A percentile compares a stretch with the other conserved stretches of the same genome.
phyloP scores from a whole-genome alignment of 2,329 filamentous ascomycete species.

The Apiospora rasikravindrae region DNA sequence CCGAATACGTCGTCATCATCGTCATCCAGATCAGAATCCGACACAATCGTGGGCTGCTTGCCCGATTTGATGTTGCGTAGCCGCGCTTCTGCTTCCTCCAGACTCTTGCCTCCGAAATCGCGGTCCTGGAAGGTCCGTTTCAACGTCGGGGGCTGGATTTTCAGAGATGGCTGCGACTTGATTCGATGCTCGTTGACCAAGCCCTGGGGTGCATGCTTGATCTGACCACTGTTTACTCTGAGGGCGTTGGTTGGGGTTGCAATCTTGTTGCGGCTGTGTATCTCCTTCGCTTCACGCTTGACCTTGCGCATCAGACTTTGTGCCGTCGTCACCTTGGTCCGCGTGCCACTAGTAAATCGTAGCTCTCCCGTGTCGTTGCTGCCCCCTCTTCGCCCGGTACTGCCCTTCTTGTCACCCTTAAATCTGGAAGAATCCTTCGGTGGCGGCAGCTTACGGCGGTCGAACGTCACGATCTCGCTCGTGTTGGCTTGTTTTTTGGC shows the following conservation, averaged over 20 bases:
- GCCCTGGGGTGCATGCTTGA: conserved; percentile 55
- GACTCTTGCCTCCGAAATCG: conserved; percentile 25
- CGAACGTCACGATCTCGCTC: conserved; percentile 57
- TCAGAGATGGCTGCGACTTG: conserved; percentile 39
- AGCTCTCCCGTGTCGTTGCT: conserved; percentile 42
- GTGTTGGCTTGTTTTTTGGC: conserved; percentile 62
- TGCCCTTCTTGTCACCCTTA: conserved; percentile 26
- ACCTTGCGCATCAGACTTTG: conserved; percentile 62
- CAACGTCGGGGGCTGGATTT: conserved; percentile 29
- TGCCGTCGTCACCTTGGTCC: conserved; percentile 57
- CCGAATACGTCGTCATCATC: conserved; percentile 26
- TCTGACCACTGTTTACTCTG: conserved; percentile 41
- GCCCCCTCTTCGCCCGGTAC: conserved; percentile 21
- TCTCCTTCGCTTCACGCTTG: conserved; percentile 60
- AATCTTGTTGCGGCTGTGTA: conserved; percentile 53
- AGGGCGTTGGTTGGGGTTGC: conserved; percentile 45
- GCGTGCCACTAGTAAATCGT: conserved; percentile 53
- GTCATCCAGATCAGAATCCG: conserved; percentile 44
- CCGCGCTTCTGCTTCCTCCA: conserved; percentile 45
- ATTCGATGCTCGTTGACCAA: conserved; percentile 61
- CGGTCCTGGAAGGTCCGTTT: conserved; percentile 25
- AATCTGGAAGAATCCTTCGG: conserved; percentile 41
- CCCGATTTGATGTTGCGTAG: conserved; percentile 41
- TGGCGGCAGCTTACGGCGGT: conserved; percentile 51
- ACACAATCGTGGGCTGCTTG: conserved; percentile 43